phyloP scores from a whole-genome alignment of 2,329 filamentous ascomycete species.

The Falciphora oryzae region DNA sequence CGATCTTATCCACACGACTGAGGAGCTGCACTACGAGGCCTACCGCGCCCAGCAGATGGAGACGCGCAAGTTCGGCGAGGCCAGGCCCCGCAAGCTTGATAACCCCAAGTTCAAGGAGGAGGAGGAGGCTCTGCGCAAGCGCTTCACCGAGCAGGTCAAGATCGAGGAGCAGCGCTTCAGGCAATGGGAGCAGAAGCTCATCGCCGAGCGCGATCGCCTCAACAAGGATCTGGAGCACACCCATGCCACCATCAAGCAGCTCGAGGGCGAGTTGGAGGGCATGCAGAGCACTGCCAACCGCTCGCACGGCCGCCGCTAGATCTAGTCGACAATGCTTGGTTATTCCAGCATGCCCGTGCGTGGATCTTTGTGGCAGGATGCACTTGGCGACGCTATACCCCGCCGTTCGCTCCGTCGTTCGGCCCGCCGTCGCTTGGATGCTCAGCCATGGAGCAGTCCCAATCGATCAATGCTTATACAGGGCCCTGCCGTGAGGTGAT shows the following conservation, averaged over 20 bases:
- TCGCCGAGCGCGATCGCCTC: conserved; percentile 94
- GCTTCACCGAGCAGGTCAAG: conserved; percentile 99
- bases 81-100: conserved; percentile 92
- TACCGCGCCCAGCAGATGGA: conserved; percentile 99
- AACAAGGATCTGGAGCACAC: conserved; percentile 99
- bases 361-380: background rate
- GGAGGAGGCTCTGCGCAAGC: conserved; percentile 95
- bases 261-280: conserved; percentile 86
- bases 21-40: conserved; percentile 98
- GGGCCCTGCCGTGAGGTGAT: background rate
- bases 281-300: conserved; percentile 88
- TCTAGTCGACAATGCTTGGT: conserved; percentile 1
- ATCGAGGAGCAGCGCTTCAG: conserved; percentile 99
- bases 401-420: background rate
- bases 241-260: conserved; percentile 86
- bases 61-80: conserved; percentile 98
- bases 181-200: conserved; percentile 99
- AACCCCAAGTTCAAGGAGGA: conserved; percentile 99
- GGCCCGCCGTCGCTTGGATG: background rate
- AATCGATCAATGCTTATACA: background rate
- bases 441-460: background rate
- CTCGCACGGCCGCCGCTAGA: conserved; percentile 85
- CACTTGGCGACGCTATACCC: background rate
- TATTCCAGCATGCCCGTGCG: background rate
- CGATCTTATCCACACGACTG: conserved; percentile 98